A percentile compares a stretch with the other conserved stretches of the same genome.
phyloP scores from a whole-genome alignment of 176 grass and related monocot genomes.

The Thalia dealbata region DNA sequence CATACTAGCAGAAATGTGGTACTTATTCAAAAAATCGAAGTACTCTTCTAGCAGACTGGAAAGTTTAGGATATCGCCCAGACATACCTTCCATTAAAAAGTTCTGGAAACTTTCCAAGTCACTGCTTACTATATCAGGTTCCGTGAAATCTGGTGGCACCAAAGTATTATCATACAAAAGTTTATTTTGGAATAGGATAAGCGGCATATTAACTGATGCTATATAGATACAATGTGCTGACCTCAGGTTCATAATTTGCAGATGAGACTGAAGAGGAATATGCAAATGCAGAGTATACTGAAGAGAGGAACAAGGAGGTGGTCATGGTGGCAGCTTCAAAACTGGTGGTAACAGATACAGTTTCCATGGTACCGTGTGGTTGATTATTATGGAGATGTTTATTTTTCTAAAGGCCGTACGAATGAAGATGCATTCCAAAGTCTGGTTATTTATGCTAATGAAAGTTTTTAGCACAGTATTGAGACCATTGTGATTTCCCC shows the following conservation, averaged over 20 bases:
- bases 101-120: slow-evolving; percentile 92
- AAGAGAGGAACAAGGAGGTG: slow-evolving; percentile 83
- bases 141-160: not conserved
- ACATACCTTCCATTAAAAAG: slow-evolving; percentile 58
- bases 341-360: slow-evolving; percentile 63
- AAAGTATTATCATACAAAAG: not conserved
- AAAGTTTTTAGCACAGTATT: not conserved
- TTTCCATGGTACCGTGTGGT: slow-evolving; percentile 52
- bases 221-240: not conserved
- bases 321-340: slow-evolving; percentile 91
- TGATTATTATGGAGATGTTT: not conserved
- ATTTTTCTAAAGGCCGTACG: not conserved
- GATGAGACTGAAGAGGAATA: slow-evolving; percentile 99
- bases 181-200: not conserved
- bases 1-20: slow-evolving; percentile 86
- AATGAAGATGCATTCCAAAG: not conserved
- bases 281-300: slow-evolving; percentile 92
- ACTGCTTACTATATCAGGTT: slow-evolving; percentile 82
- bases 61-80: slow-evolving; percentile 67
- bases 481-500: too few relatives aligned
- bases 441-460: not conserved
- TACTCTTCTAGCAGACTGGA: slow-evolving; percentile 73
- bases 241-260: slow-evolving; percentile 25
- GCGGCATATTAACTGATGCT: not conserved
- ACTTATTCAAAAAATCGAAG: slow-evolving; percentile 85